These are phyloP conservation scores for Pueraria montana DNA, from an alignment of 306 rosid species.

Conservation along the genomic window DNA sequence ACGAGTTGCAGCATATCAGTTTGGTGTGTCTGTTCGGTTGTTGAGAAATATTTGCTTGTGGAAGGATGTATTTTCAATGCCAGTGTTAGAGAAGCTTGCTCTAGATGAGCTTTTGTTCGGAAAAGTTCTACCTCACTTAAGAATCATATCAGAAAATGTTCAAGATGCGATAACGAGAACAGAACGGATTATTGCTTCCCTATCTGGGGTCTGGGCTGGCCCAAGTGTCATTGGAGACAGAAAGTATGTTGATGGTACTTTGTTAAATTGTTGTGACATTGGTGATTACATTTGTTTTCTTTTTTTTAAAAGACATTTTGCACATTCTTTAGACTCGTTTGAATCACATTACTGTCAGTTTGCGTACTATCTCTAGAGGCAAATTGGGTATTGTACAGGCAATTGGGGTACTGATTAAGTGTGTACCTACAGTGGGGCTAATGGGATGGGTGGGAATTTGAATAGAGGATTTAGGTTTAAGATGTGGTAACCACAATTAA, in stretches of 20 bases:
- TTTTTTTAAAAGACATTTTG: slow-evolving; percentile 30
- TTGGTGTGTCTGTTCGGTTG: slow-evolving; percentile 89
- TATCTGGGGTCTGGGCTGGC: slow-evolving; percentile 91
- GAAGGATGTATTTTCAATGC: slow-evolving; percentile 74
- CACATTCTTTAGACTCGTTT: slow-evolving; percentile 23
- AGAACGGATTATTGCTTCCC: slow-evolving; percentile 83
- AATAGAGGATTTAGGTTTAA: slow-evolving; percentile 25
- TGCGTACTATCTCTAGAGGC: background rate
- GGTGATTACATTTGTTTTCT: slow-evolving; percentile 29
- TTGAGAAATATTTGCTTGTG: slow-evolving; percentile 89
- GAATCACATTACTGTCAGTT: background rate
- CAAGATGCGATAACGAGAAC: slow-evolving; percentile 94
- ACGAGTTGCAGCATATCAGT: slow-evolving; percentile 87
- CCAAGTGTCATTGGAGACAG: slow-evolving; percentile 70
- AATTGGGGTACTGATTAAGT: slow-evolving; percentile 15
- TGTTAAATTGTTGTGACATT: background rate
- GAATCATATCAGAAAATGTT: slow-evolving; percentile 79
- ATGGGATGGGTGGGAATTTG: background rate
- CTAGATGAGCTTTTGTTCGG: slow-evolving; percentile 87
- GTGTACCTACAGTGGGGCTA: background rate
- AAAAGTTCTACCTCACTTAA: slow-evolving; percentile 75
- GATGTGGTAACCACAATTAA: slow-evolving; percentile 3
- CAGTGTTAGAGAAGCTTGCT: slow-evolving; percentile 86
- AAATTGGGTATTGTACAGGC: slow-evolving; percentile 24
- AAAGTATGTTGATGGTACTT: slow-evolving; percentile 58